Conservation (phyloP, 371 early-diverging fungal genomes). For the Mortierella sp. region DNA sequence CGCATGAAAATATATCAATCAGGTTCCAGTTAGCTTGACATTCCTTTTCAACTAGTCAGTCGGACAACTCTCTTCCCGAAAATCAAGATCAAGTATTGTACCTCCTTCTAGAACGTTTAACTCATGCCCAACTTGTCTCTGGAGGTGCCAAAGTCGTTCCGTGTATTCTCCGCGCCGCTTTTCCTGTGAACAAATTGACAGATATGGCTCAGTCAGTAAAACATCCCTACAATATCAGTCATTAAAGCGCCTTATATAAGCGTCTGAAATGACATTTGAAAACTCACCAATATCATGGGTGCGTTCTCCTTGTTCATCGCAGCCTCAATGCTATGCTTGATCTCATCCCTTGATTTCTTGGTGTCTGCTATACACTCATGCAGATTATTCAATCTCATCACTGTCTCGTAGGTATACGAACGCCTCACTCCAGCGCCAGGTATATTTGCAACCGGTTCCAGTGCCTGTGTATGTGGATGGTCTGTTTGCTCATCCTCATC, state of each 20-base stretch:
- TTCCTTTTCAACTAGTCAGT: background rate
- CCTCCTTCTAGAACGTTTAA: conserved; percentile 53
- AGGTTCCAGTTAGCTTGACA: background rate
- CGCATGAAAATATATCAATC: background rate
- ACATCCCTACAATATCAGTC: background rate
- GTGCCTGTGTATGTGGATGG: conserved; percentile 23
- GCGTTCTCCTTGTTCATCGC: conserved; percentile 61
- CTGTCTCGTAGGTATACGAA: conserved; percentile 69
- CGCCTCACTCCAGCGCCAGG: conserved; percentile 50
- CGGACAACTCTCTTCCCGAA: background rate
- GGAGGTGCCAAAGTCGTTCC: conserved; percentile 58
- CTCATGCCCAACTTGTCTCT: conserved; percentile 56
- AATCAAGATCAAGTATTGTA: background rate
- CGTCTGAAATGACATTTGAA: background rate
- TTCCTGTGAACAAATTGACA: conserved; percentile 29
- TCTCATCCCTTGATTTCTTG: conserved; percentile 65
- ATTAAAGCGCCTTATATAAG: background rate
- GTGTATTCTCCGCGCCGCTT: conserved; percentile 41
- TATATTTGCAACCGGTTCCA: conserved; percentile 8
- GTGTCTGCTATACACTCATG: conserved; percentile 73
- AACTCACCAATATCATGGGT: conserved; percentile 60
- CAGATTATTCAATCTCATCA: conserved; percentile 68
- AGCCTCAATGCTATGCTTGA: conserved; percentile 61
- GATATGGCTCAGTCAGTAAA: background rate
- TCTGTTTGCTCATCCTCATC: conserved; percentile 48